Conservation (phyloP, 306 rosid genomes). For the Dalbergia cultrata region DNA sequence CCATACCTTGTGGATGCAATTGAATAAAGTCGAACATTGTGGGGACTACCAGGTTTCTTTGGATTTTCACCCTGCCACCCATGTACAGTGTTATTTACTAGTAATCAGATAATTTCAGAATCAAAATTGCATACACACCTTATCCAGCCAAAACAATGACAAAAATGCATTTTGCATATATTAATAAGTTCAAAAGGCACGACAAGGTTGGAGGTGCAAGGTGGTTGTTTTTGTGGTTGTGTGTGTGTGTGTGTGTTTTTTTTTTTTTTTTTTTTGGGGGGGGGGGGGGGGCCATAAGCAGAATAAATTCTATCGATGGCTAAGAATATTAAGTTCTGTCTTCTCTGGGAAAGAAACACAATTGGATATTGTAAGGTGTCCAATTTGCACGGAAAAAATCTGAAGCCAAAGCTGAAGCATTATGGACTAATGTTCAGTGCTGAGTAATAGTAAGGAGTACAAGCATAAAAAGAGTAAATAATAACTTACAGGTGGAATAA, state of each 20-base stretch:
- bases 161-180: conserved; percentile 20
- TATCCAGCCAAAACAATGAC: neutral
- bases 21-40: conserved; percentile 93
- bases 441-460: neutral
- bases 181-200: conserved; percentile 5
- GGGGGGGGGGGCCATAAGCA: conserved; percentile 7
- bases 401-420: conserved; percentile 14
- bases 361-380: neutral
- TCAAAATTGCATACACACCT: neutral
- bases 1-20: conserved; percentile 98
- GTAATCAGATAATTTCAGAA: conserved; percentile 16
- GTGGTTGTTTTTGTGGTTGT: too few species aligned
- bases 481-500: conserved; percentile 90
- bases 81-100: conserved; percentile 37
- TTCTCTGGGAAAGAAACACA: conserved; percentile 19
- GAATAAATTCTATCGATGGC: conserved; percentile 19
- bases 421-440: neutral
- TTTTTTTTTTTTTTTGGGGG: too few species aligned
- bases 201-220: conserved; percentile 1
- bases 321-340: neutral
- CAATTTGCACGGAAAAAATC: conserved; percentile 12
- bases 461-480: conserved; percentile 26
- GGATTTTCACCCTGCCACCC: conserved; percentile 93
- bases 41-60: conserved; percentile 84
- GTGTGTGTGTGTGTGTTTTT: too few species aligned